phyloP scores from a whole-genome alignment of 495 filamentous ascomycete genomes.

The Neurospora hispaniola region DNA sequence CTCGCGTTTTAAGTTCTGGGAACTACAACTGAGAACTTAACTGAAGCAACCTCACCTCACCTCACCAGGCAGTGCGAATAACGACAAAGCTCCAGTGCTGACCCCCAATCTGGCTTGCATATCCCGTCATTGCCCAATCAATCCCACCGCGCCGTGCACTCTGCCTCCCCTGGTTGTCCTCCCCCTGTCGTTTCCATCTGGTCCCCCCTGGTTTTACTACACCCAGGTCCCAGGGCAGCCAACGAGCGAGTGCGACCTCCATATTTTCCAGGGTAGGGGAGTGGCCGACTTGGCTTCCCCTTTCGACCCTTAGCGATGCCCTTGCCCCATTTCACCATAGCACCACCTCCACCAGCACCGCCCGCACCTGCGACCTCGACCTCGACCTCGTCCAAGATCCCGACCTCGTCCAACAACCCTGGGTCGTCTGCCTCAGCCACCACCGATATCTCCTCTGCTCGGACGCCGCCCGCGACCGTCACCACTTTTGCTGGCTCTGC shows the following conservation, averaged over 20 bases:
- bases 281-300: not conserved
- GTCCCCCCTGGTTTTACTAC: not conserved
- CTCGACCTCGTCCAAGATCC: slow-evolving; percentile 2
- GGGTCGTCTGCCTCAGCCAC: not conserved
- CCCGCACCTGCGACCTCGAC: slow-evolving; percentile 8
- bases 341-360: not conserved
- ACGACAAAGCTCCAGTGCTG: not conserved
- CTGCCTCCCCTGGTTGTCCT: not conserved
- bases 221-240: not conserved
- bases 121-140: not conserved
- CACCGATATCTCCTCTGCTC: slow-evolving; percentile 3
- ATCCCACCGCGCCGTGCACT: not conserved
- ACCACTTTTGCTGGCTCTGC: slow-evolving; percentile 1
- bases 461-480: slow-evolving; percentile 6
- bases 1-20: not conserved
- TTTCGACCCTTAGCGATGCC: slow-evolving; percentile 15
- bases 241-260: not conserved
- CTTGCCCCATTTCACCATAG: slow-evolving; percentile 16
- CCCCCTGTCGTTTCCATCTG: not conserved
- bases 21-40: not conserved
- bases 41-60: not conserved
- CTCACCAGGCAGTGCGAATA: not conserved
- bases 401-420: not conserved
- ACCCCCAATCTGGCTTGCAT: not conserved
- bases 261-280: not conserved